phyloP scores from a whole-genome alignment of 106 monocot genomes.

The Agapanthus africanus region DNA sequence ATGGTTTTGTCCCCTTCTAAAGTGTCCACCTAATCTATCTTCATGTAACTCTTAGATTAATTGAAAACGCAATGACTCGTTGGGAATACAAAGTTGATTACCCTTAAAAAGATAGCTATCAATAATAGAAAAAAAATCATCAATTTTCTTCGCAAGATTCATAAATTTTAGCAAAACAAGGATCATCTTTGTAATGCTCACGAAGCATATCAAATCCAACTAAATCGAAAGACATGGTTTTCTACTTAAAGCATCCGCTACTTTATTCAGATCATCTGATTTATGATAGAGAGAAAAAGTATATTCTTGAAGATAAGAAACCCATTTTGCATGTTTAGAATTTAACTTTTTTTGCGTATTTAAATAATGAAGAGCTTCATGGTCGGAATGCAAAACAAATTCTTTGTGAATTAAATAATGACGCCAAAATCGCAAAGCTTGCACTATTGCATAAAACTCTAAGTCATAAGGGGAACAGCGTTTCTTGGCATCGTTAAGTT shows the following conservation, averaged over 20 bases:
- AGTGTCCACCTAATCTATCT: too few relatives aligned
- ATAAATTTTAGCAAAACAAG: background rate
- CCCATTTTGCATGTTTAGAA: background rate
- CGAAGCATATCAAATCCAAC: background rate
- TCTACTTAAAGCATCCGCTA: background rate
- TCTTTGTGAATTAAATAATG: background rate
- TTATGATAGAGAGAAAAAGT: background rate
- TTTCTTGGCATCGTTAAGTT: too few relatives aligned
- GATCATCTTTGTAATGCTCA: background rate
- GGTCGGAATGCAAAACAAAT: background rate
- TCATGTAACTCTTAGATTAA: background rate
- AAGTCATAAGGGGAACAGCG: background rate
- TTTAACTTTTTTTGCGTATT: too few relatives aligned
- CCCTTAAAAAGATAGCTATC: background rate
- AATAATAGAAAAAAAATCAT: background rate
- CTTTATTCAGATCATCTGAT: background rate
- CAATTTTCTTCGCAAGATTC: background rate
- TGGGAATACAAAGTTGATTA: background rate
- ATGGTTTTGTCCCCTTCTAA: background rate
- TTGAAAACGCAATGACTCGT: background rate
- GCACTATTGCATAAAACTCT: background rate
- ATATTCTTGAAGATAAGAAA: background rate
- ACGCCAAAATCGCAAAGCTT: background rate
- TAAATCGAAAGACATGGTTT: background rate
- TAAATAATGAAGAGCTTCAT: background rate